These are phyloP conservation scores for Barnettozyma hawaiiensis DNA, from an alignment of 1,139 yeast genomes.

Conservation along the genomic window DNA sequence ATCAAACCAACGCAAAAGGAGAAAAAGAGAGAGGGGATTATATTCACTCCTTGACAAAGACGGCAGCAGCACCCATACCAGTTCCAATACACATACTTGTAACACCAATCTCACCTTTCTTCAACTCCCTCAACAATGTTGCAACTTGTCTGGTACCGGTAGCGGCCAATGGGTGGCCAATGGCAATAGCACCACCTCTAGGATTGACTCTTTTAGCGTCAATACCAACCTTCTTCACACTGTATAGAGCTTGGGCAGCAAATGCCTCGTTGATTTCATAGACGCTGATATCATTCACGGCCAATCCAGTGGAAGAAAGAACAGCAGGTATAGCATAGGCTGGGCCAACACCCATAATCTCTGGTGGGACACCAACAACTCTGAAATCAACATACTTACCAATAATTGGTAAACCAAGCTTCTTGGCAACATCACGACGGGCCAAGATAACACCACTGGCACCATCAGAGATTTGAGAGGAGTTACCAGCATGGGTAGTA, in stretches of 20 bases:
- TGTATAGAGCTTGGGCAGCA: slow-evolving; percentile 87
- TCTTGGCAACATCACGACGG: slow-evolving; percentile 83
- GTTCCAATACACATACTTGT: slow-evolving; percentile 97
- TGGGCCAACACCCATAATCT: slow-evolving; percentile 96
- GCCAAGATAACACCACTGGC: slow-evolving; percentile 86
- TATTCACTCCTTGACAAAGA: slow-evolving; percentile 58
- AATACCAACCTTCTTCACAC: slow-evolving; percentile 59
- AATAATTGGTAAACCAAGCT: slow-evolving; percentile 60
- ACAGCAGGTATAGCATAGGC: slow-evolving; percentile 88
- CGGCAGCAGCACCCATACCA: slow-evolving; percentile 97
- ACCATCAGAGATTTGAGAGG: slow-evolving; percentile 94
- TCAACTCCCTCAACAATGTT: slow-evolving; percentile 74
- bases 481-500: slow-evolving; percentile 89
- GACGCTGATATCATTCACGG: slow-evolving; percentile 59
- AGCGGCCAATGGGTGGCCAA: slow-evolving; percentile 94
- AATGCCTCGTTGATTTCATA: slow-evolving; percentile 94
- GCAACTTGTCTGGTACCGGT: slow-evolving; percentile 96
- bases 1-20: neutral
- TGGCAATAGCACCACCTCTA: slow-evolving; percentile 93
- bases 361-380: slow-evolving; percentile 92
- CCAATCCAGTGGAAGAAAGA: slow-evolving; percentile 58
- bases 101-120: slow-evolving; percentile 78
- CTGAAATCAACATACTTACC: slow-evolving; percentile 46
- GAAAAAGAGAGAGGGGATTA: neutral
- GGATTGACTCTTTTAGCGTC: slow-evolving; percentile 75